These are phyloP conservation scores for Vanilla planifolia DNA, from an alignment of 106 monocot genomes.

Conservation along the genomic window DNA sequence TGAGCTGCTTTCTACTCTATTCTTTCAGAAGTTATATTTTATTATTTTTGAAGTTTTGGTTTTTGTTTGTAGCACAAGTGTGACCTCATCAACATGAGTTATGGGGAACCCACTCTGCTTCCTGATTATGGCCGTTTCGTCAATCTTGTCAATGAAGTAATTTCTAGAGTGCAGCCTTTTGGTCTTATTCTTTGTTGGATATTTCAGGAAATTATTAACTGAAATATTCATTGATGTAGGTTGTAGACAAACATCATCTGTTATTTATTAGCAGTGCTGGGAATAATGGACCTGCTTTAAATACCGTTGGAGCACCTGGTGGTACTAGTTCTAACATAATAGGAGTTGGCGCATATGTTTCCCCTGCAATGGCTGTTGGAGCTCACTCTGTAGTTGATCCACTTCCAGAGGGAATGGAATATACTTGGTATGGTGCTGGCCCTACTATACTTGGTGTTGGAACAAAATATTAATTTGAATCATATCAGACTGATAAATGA, in stretches of 20 bases:
- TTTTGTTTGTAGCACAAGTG: conserved; percentile 80
- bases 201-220: not conserved
- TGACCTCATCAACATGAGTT: conserved; percentile 99
- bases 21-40: not conserved
- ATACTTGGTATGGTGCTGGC: conserved; percentile 65
- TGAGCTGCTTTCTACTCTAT: not conserved
- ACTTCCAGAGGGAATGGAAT: conserved; percentile 78
- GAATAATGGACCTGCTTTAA: conserved; percentile 92
- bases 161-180: not conserved
- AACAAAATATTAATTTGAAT: not conserved
- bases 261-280: conserved; percentile 98
- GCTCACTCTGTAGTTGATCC: conserved; percentile 86
- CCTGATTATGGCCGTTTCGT: conserved; percentile 97
- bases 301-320: conserved; percentile 91
- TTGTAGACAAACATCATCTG: conserved; percentile 74
- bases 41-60: not conserved
- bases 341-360: conserved; percentile 97
- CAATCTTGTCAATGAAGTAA: conserved; percentile 90
- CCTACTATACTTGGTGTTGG: not conserved
- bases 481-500: too few relatives aligned
- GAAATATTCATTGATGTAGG: conserved; percentile 31
- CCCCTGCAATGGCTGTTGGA: conserved; percentile 95
- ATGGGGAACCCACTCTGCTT: conserved; percentile 79
- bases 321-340: conserved; percentile 90
- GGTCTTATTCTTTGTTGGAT: not conserved